Conservation (phyloP, 192 early-diverging fungal species). For the Chytriomyces hyalinus region DNA sequence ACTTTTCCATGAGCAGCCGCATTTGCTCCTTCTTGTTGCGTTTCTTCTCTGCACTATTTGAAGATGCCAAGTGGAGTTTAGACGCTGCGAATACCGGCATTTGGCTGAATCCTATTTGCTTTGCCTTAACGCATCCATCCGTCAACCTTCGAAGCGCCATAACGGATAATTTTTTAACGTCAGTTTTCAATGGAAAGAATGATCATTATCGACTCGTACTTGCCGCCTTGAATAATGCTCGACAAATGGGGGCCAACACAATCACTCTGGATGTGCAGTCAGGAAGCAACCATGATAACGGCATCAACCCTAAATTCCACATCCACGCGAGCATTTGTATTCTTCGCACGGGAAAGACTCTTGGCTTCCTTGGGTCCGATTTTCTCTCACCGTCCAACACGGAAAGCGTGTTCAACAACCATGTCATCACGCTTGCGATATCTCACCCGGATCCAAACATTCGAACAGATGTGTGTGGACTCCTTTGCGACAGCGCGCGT, state of each 20-base stretch:
- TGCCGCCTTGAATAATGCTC: background rate
- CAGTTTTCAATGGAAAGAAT: constrained; percentile 58
- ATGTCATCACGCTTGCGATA: constrained; percentile 64
- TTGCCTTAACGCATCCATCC: constrained; percentile 44
- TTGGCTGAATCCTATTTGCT: constrained; percentile 63
- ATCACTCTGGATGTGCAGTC: no score
- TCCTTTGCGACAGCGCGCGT: constrained; percentile 82
- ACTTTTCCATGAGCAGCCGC: constrained; percentile 19
- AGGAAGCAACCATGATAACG: constrained; percentile 7
- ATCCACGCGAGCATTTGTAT: constrained; percentile 68
- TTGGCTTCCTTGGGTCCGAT: constrained; percentile 60
- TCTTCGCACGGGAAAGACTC: constrained; percentile 58
- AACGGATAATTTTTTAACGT: constrained; percentile 58
- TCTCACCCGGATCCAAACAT: constrained; percentile 74
- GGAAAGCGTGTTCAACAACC: constrained; percentile 11
- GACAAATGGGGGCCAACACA: no score
- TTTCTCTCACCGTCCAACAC: constrained; percentile 36
- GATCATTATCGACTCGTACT: constrained; percentile 15
- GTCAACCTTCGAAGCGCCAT: constrained; percentile 61
- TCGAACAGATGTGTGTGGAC: constrained; percentile 77
- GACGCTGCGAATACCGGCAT: constrained; percentile 53
- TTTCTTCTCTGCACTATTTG: constrained; percentile 25
- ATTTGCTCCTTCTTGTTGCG: constrained; percentile 14
- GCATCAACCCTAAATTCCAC: constrained; percentile 47
- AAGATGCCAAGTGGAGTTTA: background rate